Conservation (phyloP, 352 stramenopile species). For the Phytophthora pistaciae region DNA sequence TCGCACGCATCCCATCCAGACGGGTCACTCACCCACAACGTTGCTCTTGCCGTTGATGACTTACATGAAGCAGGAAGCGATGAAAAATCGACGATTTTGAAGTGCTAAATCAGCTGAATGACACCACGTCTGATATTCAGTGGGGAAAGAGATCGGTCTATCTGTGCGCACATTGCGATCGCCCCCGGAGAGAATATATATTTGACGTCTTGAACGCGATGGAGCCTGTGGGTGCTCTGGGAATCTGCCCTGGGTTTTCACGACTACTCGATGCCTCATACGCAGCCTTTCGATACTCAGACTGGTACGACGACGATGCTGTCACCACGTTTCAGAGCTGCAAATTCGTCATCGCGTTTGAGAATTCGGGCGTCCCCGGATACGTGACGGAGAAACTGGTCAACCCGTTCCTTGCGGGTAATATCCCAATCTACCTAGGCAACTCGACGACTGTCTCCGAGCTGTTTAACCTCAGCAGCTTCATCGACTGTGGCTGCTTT, state of each 20-base stretch:
- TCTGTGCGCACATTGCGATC: constrained; percentile 59
- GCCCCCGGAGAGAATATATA: constrained; percentile 60
- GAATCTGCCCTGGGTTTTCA: constrained; percentile 42
- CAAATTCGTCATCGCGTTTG: constrained; percentile 79
- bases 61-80: not conserved
- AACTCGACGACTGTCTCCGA: constrained; percentile 45
- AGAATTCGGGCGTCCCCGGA: constrained; percentile 51
- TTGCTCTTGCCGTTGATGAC: constrained; percentile 25
- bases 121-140: no score
- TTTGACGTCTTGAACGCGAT: constrained; percentile 55
- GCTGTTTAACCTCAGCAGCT: constrained; percentile 60
- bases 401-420: constrained; percentile 64
- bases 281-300: constrained; percentile 4
- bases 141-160: no score
- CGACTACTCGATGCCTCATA: constrained; percentile 8
- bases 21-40: constrained; percentile 33
- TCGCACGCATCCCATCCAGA: no score
- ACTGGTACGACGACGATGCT: constrained; percentile 51
- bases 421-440: constrained; percentile 65
- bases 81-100: constrained; percentile 40
- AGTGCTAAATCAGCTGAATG: no score
- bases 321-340: constrained; percentile 47
- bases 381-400: constrained; percentile 82
- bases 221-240: constrained; percentile 57
- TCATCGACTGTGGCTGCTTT: constrained; percentile 65